These are phyloP conservation scores for Sistotremastrum suecicum DNA, from an alignment of 768 basidiomycete species.

Conservation along the genomic window DNA sequence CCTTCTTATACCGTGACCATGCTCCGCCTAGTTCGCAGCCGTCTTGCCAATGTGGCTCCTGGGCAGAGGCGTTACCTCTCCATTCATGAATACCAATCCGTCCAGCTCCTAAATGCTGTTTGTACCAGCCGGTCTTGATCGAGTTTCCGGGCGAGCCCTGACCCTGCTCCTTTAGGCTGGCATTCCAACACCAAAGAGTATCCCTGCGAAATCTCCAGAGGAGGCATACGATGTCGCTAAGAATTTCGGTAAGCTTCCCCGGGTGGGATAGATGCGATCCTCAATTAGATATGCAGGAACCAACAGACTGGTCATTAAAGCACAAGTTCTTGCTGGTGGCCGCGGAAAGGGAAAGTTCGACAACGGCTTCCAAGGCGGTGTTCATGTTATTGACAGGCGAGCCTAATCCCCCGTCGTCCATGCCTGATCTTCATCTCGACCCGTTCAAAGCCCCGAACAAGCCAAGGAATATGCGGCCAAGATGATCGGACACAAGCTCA, in stretches of 20 bases:
- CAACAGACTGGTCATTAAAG: conserved; percentile 86
- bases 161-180: conserved; percentile 56
- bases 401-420: conserved; percentile 10
- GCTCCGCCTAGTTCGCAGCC: conserved; percentile 10
- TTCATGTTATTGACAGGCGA: conserved; percentile 84
- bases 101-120: conserved; percentile 88
- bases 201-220: conserved; percentile 73
- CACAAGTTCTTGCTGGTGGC: conserved; percentile 96
- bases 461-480: conserved; percentile 76
- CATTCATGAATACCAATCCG: conserved; percentile 97
- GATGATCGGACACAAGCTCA: conserved; percentile 92
- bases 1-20: conserved; percentile 9
- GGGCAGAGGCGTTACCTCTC: conserved; percentile 86
- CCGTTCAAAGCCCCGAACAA: conserved; percentile 53
- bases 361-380: conserved; percentile 93
- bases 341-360: conserved; percentile 96
- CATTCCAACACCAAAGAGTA: conserved; percentile 85
- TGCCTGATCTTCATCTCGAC: conserved; percentile 3
- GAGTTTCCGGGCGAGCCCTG: background rate
- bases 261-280: background rate
- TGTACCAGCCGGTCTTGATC: conserved; percentile 9
- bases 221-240: conserved; percentile 86
- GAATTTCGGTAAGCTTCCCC: conserved; percentile 53
- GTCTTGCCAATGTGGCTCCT: conserved; percentile 35
- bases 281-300: conserved; percentile 30